Evolutionary conservation across 2,329 filamentous ascomycete genomes (phyloP), one percentile per base, ranked within the genome.

Genomic region (Cadophora sp.): DNA sequence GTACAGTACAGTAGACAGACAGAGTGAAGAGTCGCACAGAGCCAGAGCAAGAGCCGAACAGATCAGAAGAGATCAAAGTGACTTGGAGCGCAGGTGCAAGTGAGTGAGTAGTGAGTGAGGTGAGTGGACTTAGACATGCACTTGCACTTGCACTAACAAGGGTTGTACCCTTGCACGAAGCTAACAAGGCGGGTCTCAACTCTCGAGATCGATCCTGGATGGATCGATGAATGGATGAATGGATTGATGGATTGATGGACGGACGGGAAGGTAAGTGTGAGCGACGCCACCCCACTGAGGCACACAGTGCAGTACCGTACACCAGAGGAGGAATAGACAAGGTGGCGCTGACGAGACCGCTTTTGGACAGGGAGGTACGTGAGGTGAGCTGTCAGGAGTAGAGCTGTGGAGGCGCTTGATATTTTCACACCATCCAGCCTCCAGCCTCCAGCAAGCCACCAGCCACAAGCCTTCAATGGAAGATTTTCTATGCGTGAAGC

Each of bases 231-330:
- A n/a, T n/a, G n/a, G n/a, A n/a, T n/a, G n/a, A n/a, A n/a, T n/a
- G n/a, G n/a, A n/a, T n/a, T n/a, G n/a, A 22, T 22, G 22, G 48
- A 12, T 6, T 11, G 9, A 16, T 26, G 48, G 24, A 27, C 4
- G 48, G 51, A 19, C 26, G 26, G 27, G 27, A 55, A 3, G 51
- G 51, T 27, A 55, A 55, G 51, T 27, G 5, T 29, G 26, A 55
- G 14, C 51, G 51, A 55, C 51, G 51, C 51, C 51, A 55, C 51
- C 51, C 51, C n/a, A 55, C 31, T 31, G 43, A 48, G n/a, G 51
- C 50, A 53, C 26, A 29, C 26, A 5, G n/a, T n/a, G n/a, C n/a
- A n/a, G n/a, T n/a, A n/a, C n/a, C n/a, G n/a, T n/a, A n/a, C n/a
- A n/a, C n/a, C n/a, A n/a, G n/a, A n/a, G 27, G 27, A 51, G 14